Evolutionary conservation across 2,329 filamentous ascomycete species (phyloP).

Genomic region (Penicillium sp.): DNA sequence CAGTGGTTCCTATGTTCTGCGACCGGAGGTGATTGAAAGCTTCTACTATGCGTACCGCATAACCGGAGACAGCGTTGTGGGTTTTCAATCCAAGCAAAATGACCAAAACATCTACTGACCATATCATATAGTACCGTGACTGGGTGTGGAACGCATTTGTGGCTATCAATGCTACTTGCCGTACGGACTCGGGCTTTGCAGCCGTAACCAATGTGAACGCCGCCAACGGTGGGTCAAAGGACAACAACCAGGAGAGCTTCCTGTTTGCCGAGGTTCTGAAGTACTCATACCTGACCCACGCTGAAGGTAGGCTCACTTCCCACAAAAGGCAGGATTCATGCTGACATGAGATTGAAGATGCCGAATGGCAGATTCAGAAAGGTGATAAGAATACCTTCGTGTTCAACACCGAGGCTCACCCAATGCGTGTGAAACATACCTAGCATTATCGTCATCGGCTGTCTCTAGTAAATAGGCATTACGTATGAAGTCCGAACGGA

Average conservation of each 20-base stretch:
- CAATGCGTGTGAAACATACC: constrained; percentile 30
- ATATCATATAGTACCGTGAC: constrained; percentile 62
- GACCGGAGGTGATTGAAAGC: constrained; percentile 79
- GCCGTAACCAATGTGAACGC: constrained; percentile 66
- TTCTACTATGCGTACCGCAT: constrained; percentile 84
- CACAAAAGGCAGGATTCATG: neutral
- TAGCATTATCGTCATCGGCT: neutral
- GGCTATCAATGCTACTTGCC: constrained; percentile 63
- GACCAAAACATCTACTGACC: constrained; percentile 7
- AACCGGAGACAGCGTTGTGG: constrained; percentile 64
- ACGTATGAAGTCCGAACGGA: neutral
- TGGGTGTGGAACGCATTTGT: constrained; percentile 80
- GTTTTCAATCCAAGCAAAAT: neutral
- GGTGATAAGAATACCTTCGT: constrained; percentile 55
- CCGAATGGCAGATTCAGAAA: constrained; percentile 56
- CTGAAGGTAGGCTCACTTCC: constrained; percentile 33
- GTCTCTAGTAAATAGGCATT: constrained; percentile 3
- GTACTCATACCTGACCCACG: constrained; percentile 73
- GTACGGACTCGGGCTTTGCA: constrained; percentile 66
- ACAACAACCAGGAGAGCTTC: constrained; percentile 81
- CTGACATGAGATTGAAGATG: constrained; percentile 47
- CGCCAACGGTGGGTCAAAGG: constrained; percentile 58
- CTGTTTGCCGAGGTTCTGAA: constrained; percentile 86
- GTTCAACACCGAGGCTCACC: constrained; percentile 67
- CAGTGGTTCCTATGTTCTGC: constrained; percentile 62